Evolutionary conservation across 2,329 filamentous ascomycete genomes (phyloP).

Genomic region (Talaromyces sp.): DNA sequence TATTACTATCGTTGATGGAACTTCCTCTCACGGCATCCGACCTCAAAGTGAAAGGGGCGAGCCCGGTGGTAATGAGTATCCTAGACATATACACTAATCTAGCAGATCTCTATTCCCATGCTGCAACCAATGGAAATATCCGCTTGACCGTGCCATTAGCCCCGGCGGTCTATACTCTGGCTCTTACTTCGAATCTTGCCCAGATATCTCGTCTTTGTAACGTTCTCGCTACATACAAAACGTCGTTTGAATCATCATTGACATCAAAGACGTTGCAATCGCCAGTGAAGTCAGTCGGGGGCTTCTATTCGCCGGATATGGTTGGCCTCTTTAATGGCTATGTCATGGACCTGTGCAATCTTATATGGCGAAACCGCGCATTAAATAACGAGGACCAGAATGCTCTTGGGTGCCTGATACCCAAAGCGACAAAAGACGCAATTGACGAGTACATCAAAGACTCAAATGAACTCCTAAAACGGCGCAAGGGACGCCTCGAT

Average conservation of each 20-base stretch:
- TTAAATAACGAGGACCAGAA: constrained; percentile 61
- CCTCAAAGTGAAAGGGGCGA: constrained; percentile 10
- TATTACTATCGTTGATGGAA: constrained; percentile 57
- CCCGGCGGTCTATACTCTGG: constrained; percentile 62
- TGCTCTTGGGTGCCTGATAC: constrained; percentile 49
- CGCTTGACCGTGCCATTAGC: constrained; percentile 64
- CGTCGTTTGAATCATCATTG: constrained; percentile 61
- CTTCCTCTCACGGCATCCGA: constrained; percentile 31
- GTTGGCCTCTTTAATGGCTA: constrained; percentile 73
- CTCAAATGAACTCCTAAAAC: constrained; percentile 28
- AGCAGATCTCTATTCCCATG: constrained; percentile 51
- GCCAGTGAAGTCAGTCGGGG: constrained; percentile 22
- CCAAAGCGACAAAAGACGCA: constrained; percentile 37
- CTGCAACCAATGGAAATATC: constrained; percentile 47
- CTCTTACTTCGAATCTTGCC: constrained; percentile 59
- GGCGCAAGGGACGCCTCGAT: constrained; percentile 21
- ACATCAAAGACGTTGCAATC: constrained; percentile 30
- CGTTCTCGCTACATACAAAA: constrained; percentile 67
- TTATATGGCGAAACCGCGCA: constrained; percentile 69
- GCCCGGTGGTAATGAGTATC: constrained; percentile 44
- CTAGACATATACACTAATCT: constrained; percentile 66
- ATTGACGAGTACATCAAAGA: constrained; percentile 38
- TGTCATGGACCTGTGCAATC: constrained; percentile 81
- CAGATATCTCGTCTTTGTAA: constrained; percentile 63
- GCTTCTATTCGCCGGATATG: constrained; percentile 52